Conservation (phyloP, 2,329 filamentous ascomycete species). For the Erysiphe pulchra region DNA sequence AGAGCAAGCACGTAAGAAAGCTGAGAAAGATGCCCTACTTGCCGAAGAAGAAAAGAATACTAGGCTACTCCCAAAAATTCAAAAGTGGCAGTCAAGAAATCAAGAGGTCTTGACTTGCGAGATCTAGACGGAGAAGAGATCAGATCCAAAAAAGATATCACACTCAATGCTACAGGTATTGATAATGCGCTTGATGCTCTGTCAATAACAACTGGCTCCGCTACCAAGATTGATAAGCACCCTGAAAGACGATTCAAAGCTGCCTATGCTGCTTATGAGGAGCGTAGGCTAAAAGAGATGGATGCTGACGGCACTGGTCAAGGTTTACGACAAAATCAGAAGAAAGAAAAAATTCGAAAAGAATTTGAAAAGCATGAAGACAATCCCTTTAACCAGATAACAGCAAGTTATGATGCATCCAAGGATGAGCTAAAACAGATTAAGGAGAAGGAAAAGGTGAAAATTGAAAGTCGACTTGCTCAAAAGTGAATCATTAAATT, state of each 20-base stretch:
- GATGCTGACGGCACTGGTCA: slow-evolving; percentile 47
- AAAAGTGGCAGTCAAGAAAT: slow-evolving; percentile 42
- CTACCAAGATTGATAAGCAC: slow-evolving; percentile 58
- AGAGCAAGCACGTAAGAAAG: slow-evolving; percentile 67
- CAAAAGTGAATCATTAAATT: slow-evolving; percentile 6
- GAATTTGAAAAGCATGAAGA: slow-evolving; percentile 90
- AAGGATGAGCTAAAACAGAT: slow-evolving; percentile 50
- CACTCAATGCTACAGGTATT: slow-evolving; percentile 66
- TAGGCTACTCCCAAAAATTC: slow-evolving; percentile 39
- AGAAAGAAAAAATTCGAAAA: slow-evolving; percentile 59
- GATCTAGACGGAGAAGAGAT: slow-evolving; percentile 37
- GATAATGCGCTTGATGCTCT: slow-evolving; percentile 84
- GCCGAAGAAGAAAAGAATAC: slow-evolving; percentile 66
- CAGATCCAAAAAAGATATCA: slow-evolving; percentile 17
- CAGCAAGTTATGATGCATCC: slow-evolving; percentile 47
- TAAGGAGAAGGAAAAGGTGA: slow-evolving; percentile 37
- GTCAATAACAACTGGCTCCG: slow-evolving; percentile 29
- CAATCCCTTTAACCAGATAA: slow-evolving; percentile 82
- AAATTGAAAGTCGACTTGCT: slow-evolving; percentile 46
- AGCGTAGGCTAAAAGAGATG: slow-evolving; percentile 60
- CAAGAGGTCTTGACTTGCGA: slow-evolving; percentile 43
- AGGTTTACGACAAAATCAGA: slow-evolving; percentile 59
- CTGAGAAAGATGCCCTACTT: slow-evolving; percentile 62
- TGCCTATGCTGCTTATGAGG: slow-evolving; percentile 62
- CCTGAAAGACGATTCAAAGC: slow-evolving; percentile 73